Evolutionary conservation across 805 yeast genomes (phyloP).

Genomic region (Candida nemodendra): DNA sequence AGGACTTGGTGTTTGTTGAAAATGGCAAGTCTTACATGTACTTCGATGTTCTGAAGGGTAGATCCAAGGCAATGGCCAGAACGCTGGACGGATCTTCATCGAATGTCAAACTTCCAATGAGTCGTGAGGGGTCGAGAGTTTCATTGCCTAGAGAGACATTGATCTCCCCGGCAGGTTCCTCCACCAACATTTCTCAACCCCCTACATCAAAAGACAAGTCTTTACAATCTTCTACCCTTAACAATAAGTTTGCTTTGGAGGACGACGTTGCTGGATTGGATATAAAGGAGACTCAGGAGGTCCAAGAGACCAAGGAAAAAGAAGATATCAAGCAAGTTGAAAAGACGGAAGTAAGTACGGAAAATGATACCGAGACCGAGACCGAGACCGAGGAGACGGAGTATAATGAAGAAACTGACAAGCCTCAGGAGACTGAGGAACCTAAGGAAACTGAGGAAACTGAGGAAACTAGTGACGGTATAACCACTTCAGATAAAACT

Average conservation of each 20-base stretch:
- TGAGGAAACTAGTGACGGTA: constrained; percentile 1
- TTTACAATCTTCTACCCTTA: constrained; percentile 23
- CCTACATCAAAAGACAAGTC: constrained; percentile 38
- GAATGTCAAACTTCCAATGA: constrained; percentile 15
- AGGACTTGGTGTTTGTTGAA: constrained; percentile 46
- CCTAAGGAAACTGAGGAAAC: constrained; percentile 7
- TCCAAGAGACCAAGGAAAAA: background rate
- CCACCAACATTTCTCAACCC: constrained; percentile 10
- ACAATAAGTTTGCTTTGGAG: constrained; percentile 31
- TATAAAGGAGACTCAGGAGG: constrained; percentile 3
- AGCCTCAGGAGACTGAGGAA: constrained; percentile 15
- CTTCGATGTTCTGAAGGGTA: constrained; percentile 65
- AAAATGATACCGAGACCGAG: constrained; percentile 7
- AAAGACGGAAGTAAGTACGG: constrained; percentile 2
- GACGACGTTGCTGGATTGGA: constrained; percentile 19
- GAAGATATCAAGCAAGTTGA: constrained; percentile 1
- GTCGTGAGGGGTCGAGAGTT: constrained; percentile 17
- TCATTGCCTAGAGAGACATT: constrained; percentile 34
- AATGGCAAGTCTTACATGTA: constrained; percentile 53
- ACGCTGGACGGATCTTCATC: constrained; percentile 9
- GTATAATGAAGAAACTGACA: constrained; percentile 1
- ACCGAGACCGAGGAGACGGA: constrained; percentile 3
- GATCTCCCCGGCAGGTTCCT: constrained; percentile 29
- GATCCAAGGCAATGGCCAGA: constrained; percentile 44
- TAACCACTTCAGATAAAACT: background rate